Evolutionary conservation across 164 flowering plant genomes (phyloP), one percentile per base, ranked within the genome.

Genomic region (Tetrastigma voinierianum): DNA sequence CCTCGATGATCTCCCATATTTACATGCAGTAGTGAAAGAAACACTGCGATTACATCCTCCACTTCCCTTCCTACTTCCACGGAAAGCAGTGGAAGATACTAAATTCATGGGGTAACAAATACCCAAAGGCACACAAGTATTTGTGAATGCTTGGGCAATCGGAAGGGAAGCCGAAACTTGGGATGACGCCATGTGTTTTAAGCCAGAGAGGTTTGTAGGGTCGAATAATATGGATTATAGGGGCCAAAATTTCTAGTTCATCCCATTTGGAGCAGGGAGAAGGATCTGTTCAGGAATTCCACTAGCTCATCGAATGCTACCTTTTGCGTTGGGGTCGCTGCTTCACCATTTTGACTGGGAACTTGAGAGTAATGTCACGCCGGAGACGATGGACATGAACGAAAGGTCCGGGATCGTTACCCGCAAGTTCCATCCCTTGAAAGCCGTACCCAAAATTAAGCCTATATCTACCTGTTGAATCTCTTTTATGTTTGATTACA

Each of bases 101-200:
- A 65, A 58, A 0, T 79, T 84, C 64, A 73, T 72, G 78, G 87
- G 86, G 2, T 83, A 80, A 61, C 13, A 70, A 24, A 78, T 86
- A 49, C 89, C 89, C 5, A 51, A 80, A 59, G 61, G 76, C 46
- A 81, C 93, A 0, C 85, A 83, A 67, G 78, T 84, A 3, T 60
- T 84, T 4, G 80, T 88, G 4, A 88, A 88, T 54, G 78, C 68
- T 1, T 84, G 83, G 85, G 90, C 89, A 1, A 85, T 86, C 17
- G 88, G 86, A 19, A 74, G 87, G 61, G 94, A 88, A 32, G 40
- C 40, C 40, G 40, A 32, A 32, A 32, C 59, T 2, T 72, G 75
- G 75, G 46, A 67, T 17, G 67, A 67, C 12, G 71, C 75, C 5
- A 9, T 43, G 10, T 64, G 19, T 21, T 70, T 72, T 54, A 72